Conservation (phyloP, 2,329 filamentous ascomycete genomes). For the Parascedosporium putredinis region DNA sequence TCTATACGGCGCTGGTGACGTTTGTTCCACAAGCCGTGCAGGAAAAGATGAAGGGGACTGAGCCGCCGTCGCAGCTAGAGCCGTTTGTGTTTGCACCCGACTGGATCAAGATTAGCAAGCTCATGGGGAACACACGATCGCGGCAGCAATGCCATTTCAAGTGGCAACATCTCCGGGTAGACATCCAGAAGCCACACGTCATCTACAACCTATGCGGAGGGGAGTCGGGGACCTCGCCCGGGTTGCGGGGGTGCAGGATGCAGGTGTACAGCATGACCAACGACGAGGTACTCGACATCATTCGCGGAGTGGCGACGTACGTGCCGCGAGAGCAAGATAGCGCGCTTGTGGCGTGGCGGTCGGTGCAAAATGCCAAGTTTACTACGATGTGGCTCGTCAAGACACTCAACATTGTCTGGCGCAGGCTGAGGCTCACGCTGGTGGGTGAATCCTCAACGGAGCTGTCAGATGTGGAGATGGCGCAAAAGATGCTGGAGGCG, state of each 20-base stretch:
- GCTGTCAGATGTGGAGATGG: background rate
- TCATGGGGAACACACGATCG: slow-evolving; percentile 51
- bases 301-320: background rate
- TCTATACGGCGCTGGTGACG: slow-evolving; percentile 38
- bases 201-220: slow-evolving; percentile 14
- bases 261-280: slow-evolving; percentile 5
- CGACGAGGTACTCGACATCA: background rate
- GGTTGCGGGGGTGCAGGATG: slow-evolving; percentile 12
- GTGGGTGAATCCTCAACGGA: too few relatives aligned
- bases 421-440: background rate
- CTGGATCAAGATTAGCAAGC: slow-evolving; percentile 54
- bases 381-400: background rate
- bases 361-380: background rate
- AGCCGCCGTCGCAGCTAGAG: slow-evolving; percentile 33
- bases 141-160: slow-evolving; percentile 59
- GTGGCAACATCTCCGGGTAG: slow-evolving; percentile 36
- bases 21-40: slow-evolving; percentile 31
- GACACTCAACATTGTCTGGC: slow-evolving; percentile 2
- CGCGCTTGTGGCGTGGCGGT: background rate
- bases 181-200: slow-evolving; percentile 23
- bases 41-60: slow-evolving; percentile 20
- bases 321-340: background rate
- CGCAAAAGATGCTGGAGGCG: background rate
- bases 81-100: slow-evolving; percentile 33
- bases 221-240: slow-evolving; percentile 11